Evolutionary conservation across 192 early-diverging fungal genomes (phyloP), one percentile per base, ranked within the genome.

Genomic region (Entomortierella beljakovae): DNA sequence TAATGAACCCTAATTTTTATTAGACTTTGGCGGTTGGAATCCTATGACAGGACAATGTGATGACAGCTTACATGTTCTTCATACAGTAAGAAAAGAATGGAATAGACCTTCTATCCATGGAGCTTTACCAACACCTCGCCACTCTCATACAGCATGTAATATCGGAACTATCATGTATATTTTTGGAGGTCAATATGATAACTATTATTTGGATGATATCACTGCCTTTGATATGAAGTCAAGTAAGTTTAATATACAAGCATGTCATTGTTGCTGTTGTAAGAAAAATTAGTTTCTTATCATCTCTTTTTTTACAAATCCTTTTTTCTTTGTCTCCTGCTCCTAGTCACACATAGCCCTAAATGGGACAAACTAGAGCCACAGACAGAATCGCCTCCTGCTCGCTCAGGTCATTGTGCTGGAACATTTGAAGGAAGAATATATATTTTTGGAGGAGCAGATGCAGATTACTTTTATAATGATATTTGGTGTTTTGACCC

Each of bases 401-500:
- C 56, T n/a, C 75, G 75, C 29, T 64, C 75, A 2, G 75, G 75
- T 3, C 75, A 79, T 18, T 79, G 75, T 15, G 75, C 75, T 13
- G 66, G 75, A 2, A 68, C 64, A 22, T 52, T 59, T 37, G 75
- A 79, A 0, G 62, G 62, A 26, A 79, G 65, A 34, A 69, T 79
- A 18, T 79, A 79, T 49, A 61, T 79, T 33, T 89, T 89, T 64
- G 86, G 86, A 46, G 88, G 88, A 34, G 81, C 59, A 6, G 83
- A 88, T 64, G 81, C 69, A 7, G 72, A 83, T 28, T 70, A 70
- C 37, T 83, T 83, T 37, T 86, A 83, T 57, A 88, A 89, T 62
- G 88, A 89, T 56, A 81, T 86, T 32, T 89, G 88, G 88, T 82
- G 79, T 16, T 86, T 83, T 66, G 88, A 89, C 43, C 70, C 81